These are phyloP conservation scores for Articulospora tetracladia DNA, from an alignment of 495 filamentous ascomycete species.

Conservation along the genomic window DNA sequence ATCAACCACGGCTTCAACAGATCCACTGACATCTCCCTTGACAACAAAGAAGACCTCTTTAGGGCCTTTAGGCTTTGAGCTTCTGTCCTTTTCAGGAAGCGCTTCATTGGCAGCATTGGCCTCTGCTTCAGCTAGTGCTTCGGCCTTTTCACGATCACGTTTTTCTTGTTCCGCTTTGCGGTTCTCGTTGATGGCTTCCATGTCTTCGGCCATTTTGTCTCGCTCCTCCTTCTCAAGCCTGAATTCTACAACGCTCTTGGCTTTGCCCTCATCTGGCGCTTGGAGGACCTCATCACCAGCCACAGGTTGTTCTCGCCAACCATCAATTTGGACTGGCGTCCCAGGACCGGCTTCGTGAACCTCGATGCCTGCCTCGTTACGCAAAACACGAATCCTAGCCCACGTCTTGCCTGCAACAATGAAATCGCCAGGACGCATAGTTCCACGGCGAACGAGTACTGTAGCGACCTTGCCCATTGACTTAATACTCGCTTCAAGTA, in stretches of 20 bases:
- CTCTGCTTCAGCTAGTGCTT: conserved; percentile 29
- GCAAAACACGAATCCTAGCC: conserved; percentile 75
- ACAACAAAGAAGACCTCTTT: conserved; percentile 76
- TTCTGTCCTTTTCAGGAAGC: conserved; percentile 10
- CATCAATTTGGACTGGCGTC: conserved; percentile 85
- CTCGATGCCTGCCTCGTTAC: conserved; percentile 76
- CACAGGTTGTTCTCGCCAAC: conserved; percentile 88
- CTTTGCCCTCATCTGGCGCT: conserved; percentile 70
- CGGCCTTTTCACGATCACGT: conserved; percentile 44
- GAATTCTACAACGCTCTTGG: conserved; percentile 76
- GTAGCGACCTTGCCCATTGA: conserved; percentile 83
- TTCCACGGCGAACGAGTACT: conserved; percentile 82
- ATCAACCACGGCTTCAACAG: conserved; percentile 82
- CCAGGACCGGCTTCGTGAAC: conserved; percentile 78
- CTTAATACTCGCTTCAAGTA: conserved; percentile 91
- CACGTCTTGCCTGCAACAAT: conserved; percentile 86
- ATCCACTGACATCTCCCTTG: conserved; percentile 91
- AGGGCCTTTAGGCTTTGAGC: conserved; percentile 42
- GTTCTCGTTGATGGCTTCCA: conserved; percentile 70
- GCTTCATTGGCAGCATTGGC: conserved; percentile 24
- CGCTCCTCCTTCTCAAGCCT: conserved; percentile 62
- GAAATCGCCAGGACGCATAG: conserved; percentile 73
- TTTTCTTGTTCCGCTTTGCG: conserved; percentile 60
- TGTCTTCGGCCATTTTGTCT: conserved; percentile 57
- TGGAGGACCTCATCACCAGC: conserved; percentile 89